Evolutionary conservation across 2,329 filamentous ascomycete genomes (phyloP), one percentile per base, ranked within the genome.

Genomic region (Diaporthe citri): DNA sequence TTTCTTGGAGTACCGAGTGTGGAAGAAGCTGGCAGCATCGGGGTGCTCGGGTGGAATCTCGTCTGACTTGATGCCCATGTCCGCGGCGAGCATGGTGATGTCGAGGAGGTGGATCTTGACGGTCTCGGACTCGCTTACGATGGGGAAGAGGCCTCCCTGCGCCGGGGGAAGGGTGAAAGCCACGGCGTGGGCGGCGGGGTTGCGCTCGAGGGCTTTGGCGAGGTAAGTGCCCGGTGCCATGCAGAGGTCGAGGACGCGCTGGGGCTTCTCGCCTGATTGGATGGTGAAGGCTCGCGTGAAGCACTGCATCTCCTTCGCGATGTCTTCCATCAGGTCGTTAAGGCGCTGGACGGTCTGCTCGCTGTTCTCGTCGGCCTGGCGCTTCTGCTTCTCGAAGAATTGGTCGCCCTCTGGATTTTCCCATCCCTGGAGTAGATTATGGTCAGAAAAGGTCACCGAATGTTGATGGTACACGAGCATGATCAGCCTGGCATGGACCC

Each of bases 41-140:
- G 81, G 82, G 34, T 85, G 82, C 1, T 79, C 78, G 0, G 48
- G 15, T 0, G 85, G 84, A 5, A 86, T 79, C 1, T 81, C 75
- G n/a, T 25, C 57, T 10, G 67, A 28, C 0, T 74, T 5, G 39
- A 77, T 22, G 3, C 85, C 86, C 82, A 89, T 87, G 51, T 90
- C 88, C 0, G 78, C 82, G 4, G 85, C 86, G 0, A 90, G 82
- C 85, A 90, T 87, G 1, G 87, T 90, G 71, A 90, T 81, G 77
- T 91, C 89, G 3, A 86, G 74, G 57, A 80, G 81, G 0, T 75
- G 69, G 22, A 80, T 66, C 1, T 75, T 56, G n/a, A 83, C 67
- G 8, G 73, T 41, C 4, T 59, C 43, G 3, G 76, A 66, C 1
- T 66, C 57, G 3, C 43, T 72, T 0, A 88, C 41, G 1, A 83